phyloP scores from a whole-genome alignment of 106 monocot genomes.

The Xerophyta viscosa region DNA sequence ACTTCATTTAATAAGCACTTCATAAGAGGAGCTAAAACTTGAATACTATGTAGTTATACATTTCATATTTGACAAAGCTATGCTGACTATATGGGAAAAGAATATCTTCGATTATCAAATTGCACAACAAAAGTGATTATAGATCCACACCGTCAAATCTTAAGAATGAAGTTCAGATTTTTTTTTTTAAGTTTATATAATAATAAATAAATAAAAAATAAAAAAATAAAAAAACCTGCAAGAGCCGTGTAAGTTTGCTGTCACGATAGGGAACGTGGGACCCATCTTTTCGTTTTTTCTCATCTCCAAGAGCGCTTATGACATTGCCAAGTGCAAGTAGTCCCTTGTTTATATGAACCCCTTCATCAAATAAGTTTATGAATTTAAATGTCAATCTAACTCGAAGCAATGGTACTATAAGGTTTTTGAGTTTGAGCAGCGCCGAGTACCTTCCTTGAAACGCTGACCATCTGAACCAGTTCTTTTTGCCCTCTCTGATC shows the following conservation, averaged over 20 bases:
- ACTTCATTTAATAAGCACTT: background rate
- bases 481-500: conserved; percentile 94
- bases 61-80: too few species aligned
- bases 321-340: conserved; percentile 98
- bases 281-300: conserved; percentile 96
- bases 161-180: too few species aligned
- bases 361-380: conserved; percentile 29
- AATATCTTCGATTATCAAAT: too few species aligned
- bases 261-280: conserved; percentile 97
- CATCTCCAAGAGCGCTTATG: conserved; percentile 98
- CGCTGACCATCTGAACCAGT: conserved; percentile 95
- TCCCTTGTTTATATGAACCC: conserved; percentile 97
- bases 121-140: too few species aligned
- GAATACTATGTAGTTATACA: too few species aligned
- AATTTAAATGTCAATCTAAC: background rate
- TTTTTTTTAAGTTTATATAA: background rate
- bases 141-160: too few species aligned
- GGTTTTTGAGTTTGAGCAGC: background rate
- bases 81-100: too few species aligned
- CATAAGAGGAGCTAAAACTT: too few species aligned
- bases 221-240: conserved; percentile 47
- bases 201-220: background rate
- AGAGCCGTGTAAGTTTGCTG: conserved; percentile 94
- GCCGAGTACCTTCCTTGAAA: conserved; percentile 88
- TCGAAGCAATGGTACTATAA: too few species aligned